phyloP scores from a whole-genome alignment of 352 stramenopile genomes.

The Phytophthora sansomeana region DNA sequence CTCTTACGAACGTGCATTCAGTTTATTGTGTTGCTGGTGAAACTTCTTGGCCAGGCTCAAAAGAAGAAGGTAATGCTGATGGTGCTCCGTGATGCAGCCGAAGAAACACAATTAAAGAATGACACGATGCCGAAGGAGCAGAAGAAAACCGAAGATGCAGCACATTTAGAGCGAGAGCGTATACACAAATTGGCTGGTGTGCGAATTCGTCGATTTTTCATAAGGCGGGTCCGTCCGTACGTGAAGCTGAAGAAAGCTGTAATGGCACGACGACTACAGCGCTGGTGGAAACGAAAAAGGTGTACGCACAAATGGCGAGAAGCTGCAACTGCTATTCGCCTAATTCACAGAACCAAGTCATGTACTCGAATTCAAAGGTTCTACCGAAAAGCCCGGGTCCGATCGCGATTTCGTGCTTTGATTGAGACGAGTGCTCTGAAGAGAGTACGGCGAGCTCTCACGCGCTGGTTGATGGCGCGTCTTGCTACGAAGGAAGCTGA shows the following conservation, averaged over 20 bases:
- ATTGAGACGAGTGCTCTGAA: conserved; percentile 49
- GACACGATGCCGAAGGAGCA: not conserved
- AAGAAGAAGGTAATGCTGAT: conserved; percentile 51
- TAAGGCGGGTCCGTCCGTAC: conserved; percentile 50
- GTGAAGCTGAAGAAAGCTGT: conserved; percentile 52
- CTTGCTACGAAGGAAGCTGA: conserved; percentile 52
- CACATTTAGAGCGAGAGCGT: not conserved
- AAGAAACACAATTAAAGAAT: conserved; percentile 40
- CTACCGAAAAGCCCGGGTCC: conserved; percentile 42
- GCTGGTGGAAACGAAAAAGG: conserved; percentile 52
- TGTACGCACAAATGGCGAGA: conserved; percentile 39
- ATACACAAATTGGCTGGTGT: conserved; percentile 34
- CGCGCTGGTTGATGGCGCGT: conserved; percentile 56
- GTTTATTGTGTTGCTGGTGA: conserved; percentile 51
- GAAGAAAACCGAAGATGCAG: not conserved
- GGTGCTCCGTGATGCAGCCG: conserved; percentile 44
- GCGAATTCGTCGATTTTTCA: conserved; percentile 63
- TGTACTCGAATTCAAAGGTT: conserved; percentile 55
- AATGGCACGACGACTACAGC: conserved; percentile 54
- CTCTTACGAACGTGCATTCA: conserved; percentile 37
- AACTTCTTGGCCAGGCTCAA: conserved; percentile 36
- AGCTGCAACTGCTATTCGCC: conserved; percentile 10
- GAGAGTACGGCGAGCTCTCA: conserved; percentile 43
- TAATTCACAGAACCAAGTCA: conserved; percentile 30
- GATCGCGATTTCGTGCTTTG: conserved; percentile 35